Evolutionary conservation across 106 monocot species (phyloP).

Genomic region (Phalaenopsis aphrodite): DNA sequence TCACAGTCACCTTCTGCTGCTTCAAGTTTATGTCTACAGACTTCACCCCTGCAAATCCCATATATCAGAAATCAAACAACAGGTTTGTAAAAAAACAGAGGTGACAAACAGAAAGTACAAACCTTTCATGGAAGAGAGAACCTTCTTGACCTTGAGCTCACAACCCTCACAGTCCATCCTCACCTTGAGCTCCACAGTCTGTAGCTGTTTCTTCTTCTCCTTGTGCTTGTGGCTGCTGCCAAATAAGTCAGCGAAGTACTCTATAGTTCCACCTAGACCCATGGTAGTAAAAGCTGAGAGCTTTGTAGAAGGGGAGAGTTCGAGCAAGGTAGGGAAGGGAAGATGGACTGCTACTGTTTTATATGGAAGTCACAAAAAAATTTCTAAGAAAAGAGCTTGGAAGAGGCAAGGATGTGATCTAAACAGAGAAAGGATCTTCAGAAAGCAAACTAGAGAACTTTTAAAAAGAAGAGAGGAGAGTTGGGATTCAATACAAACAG

Average conservation of each 20-base stretch:
- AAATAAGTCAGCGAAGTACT: constrained; percentile 16
- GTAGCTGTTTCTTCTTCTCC: constrained; percentile 23
- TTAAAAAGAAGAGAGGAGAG: too few relatives aligned
- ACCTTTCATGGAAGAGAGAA: constrained; percentile 42
- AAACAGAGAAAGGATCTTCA: neutral
- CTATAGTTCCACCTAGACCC: constrained; percentile 13
- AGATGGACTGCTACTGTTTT: neutral
- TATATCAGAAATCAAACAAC: neutral
- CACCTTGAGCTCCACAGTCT: constrained; percentile 46
- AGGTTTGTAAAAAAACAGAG: too few relatives aligned
- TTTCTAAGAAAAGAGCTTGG: neutral
- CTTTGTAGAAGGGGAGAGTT: neutral
- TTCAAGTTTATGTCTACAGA: constrained; percentile 32
- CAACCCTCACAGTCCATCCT: constrained; percentile 54
- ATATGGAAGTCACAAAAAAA: neutral
- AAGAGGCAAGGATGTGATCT: neutral
- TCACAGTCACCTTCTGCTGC: constrained; percentile 36
- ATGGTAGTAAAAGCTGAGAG: neutral
- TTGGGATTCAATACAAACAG: too few relatives aligned
- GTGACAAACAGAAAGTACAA: neutral
- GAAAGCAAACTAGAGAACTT: too few relatives aligned
- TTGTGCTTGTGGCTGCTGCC: constrained; percentile 11
- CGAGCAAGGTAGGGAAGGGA: neutral
- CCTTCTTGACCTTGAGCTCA: constrained; percentile 39
- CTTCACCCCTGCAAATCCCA: constrained; percentile 26